phyloP scores from a whole-genome alignment of 164 flowering plant species.

The Malania oleifera region DNA sequence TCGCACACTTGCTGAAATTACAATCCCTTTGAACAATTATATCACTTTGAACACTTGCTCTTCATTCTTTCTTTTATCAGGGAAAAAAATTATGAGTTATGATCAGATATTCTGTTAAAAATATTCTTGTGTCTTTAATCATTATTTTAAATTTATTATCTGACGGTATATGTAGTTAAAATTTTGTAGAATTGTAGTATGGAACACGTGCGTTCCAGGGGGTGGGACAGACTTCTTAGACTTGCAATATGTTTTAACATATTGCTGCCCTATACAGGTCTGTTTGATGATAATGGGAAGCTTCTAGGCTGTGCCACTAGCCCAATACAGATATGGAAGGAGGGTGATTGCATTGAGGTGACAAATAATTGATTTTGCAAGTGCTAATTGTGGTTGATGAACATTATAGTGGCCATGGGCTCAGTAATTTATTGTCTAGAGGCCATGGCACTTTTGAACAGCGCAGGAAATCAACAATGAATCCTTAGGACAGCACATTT shows the following conservation, averaged over 20 bases:
- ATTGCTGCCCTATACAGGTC: conserved; percentile 41
- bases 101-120: too few relatives aligned
- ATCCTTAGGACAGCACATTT: background rate
- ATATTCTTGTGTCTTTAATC: too few relatives aligned
- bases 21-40: too few relatives aligned
- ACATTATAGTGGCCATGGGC: background rate
- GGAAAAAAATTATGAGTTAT: too few relatives aligned
- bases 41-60: too few relatives aligned
- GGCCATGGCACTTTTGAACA: background rate
- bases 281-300: conserved; percentile 77
- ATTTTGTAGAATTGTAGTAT: too few relatives aligned
- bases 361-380: conserved; percentile 7
- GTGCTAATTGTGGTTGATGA: background rate
- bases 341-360: conserved; percentile 88
- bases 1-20: too few relatives aligned
- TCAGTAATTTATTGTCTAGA: background rate
- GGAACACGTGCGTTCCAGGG: too few relatives aligned
- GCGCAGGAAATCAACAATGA: too few relatives aligned
- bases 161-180: too few relatives aligned
- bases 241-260: background rate
- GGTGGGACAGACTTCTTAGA: background rate
- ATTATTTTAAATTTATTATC: too few relatives aligned
- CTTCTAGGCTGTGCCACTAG: conserved; percentile 84
- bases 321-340: conserved; percentile 97
- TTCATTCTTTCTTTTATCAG: too few relatives aligned